Evolutionary conservation across 768 basidiomycete genomes (phyloP), one percentile per base, ranked within the genome.

Genomic region (Clitopilus hobsonii): DNA sequence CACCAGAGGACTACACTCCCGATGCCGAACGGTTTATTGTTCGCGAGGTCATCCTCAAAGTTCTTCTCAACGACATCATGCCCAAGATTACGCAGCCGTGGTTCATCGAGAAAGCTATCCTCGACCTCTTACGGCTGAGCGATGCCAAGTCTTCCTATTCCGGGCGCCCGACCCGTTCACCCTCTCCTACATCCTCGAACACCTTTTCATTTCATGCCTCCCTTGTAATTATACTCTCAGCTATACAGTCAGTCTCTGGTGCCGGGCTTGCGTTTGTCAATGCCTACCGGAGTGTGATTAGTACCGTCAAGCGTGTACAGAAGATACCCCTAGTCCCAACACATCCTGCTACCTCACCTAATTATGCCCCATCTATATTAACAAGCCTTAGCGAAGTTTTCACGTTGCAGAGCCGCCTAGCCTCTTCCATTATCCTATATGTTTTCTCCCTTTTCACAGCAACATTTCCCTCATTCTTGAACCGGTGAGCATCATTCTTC

Each of bases 21-120:
- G 85, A 90, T 50, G 68, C 84, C 0, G 91, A 97, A 71, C 81
- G 91, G n/a, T 77, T 81, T 57, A 88, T 98, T 56, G 71, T 91
- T 38, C 84, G 93, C 55, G 96, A 98, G 71, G 74, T 97, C 32
- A 63, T 96, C 26, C 80, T 92, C 63, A 88, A 89, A 61, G 76
- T 91, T 22, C 71, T 98, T 5, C 72, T 94, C 58, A 79, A 80
- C 49, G 84, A 86, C 58, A 69, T 88, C 23, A 63, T 88, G 23
- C 85, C 86, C 26, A 85, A 82, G 60, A 67, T 96, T 51, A 81
- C 84, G 5, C 88, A 97, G 66, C 89, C 91, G 0, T 98, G 95
- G 94, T 98, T 97, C 67, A 80, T 96, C 47, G 85, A 93, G 55
- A 84, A 77, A 62, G 63, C 79, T 2, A 74, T 89, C 10, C 74